Conservation (phyloP, 2,329 filamentous ascomycete genomes). For the Xylogone sp. region DNA sequence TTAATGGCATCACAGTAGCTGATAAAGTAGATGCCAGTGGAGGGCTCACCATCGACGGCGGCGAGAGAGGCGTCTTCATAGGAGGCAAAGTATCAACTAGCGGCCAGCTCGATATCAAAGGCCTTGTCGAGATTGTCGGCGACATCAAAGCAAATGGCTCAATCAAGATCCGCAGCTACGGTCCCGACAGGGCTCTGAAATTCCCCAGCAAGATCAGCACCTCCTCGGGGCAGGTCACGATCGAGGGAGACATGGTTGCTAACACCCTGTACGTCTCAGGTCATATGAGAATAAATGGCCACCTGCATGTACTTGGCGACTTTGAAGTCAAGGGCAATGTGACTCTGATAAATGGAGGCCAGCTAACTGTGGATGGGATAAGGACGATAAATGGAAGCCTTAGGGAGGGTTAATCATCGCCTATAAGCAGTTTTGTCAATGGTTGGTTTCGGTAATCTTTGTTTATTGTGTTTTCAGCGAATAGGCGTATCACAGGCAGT, state of each 20-base stretch:
- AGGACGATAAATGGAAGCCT: slow-evolving; percentile 21
- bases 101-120: slow-evolving; percentile 10
- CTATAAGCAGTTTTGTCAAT: too few species aligned
- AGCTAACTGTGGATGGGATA: slow-evolving; percentile 17
- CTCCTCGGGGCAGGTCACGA: slow-evolving; percentile 1
- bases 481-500: too few species aligned
- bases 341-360: slow-evolving; percentile 9
- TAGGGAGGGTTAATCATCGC: slow-evolving; percentile 3
- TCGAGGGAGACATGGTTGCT: slow-evolving; percentile 15
- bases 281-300: slow-evolving; percentile 13
- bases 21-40: slow-evolving; percentile 12
- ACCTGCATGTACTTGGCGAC: slow-evolving; percentile 16
- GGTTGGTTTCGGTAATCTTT: too few species aligned
- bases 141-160: neutral
- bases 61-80: slow-evolving; percentile 10
- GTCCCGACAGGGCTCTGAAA: slow-evolving; percentile 4
- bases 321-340: slow-evolving; percentile 17
- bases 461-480: too few species aligned
- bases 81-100: slow-evolving; percentile 8
- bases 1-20: neutral
- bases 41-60: slow-evolving; percentile 8
- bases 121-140: slow-evolving; percentile 1
- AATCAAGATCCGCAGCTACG: neutral
- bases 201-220: slow-evolving; percentile 11
- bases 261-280: slow-evolving; percentile 1